Conservation (phyloP, 495 filamentous ascomycete genomes). For the Delitschia confertaspora region DNA sequence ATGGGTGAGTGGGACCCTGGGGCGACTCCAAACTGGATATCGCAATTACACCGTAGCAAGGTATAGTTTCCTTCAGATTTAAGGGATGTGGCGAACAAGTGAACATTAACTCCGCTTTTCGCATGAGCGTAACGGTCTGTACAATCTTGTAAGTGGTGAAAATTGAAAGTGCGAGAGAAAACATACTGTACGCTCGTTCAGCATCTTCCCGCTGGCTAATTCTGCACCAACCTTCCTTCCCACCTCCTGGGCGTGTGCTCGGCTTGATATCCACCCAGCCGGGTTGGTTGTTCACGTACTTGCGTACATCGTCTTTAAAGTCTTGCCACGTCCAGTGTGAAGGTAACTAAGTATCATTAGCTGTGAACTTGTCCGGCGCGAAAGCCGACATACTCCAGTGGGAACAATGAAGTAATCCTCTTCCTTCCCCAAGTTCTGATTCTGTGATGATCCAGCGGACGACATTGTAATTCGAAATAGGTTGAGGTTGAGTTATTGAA, state of each 20-base stretch:
- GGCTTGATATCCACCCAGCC: conserved; percentile 19
- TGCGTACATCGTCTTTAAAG: conserved; percentile 23
- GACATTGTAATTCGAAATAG: too few species aligned
- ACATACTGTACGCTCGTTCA: conserved; percentile 18
- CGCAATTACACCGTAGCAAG: conserved; percentile 18
- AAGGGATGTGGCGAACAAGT: conserved; percentile 15
- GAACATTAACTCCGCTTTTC: conserved; percentile 6
- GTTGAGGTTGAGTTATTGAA: too few species aligned
- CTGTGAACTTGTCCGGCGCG: too few species aligned
- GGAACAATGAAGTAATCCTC: conserved; percentile 15
- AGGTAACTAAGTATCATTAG: conserved; percentile 3
- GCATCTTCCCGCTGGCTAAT: conserved; percentile 12
- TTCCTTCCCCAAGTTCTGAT: too few species aligned
- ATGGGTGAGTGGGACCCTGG: conserved; percentile 9
- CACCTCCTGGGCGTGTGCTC: conserved; percentile 1
- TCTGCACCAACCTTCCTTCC: conserved; percentile 18
- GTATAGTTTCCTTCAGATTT: conserved; percentile 1
- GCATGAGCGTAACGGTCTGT: conserved; percentile 5
- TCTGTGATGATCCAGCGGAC: too few species aligned
- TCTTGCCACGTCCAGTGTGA: conserved; percentile 16
- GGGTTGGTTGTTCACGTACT: conserved; percentile 10
- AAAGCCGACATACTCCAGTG: too few species aligned
- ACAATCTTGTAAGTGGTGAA: not conserved
- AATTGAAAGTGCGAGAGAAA: not conserved
- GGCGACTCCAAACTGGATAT: conserved; percentile 4